Evolutionary conservation across 805 yeast genomes (phyloP).

Genomic region (Wickerhamiella siamensis): DNA sequence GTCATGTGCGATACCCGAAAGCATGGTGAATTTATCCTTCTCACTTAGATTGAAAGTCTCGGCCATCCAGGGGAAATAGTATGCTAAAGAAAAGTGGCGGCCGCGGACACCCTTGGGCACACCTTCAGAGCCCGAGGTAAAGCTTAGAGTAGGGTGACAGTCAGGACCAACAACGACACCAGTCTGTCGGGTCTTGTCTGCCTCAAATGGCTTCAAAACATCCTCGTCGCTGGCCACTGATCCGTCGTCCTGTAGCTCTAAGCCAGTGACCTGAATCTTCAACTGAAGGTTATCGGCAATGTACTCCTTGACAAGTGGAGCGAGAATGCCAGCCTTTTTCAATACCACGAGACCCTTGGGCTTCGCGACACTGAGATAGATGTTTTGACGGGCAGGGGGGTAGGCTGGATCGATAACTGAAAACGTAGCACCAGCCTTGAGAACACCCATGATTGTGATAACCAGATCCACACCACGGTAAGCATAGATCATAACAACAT

Average conservation of each 20-base stretch:
- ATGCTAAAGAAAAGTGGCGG: conserved; percentile 90
- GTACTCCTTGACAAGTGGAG: conserved; percentile 63
- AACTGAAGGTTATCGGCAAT: conserved; percentile 60
- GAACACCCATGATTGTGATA: conserved; percentile 94
- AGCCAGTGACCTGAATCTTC: conserved; percentile 56
- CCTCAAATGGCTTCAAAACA: conserved; percentile 30
- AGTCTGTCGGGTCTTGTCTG: conserved; percentile 41
- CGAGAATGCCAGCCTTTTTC: conserved; percentile 76
- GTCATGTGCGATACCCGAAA: conserved; percentile 97
- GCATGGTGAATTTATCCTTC: conserved; percentile 87
- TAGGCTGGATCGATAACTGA: conserved; percentile 98
- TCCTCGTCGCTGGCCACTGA: conserved; percentile 36
- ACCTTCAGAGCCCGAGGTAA: conserved; percentile 97
- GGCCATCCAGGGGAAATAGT: conserved; percentile 99
- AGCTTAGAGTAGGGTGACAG: conserved; percentile 88
- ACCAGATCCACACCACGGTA: conserved; percentile 94
- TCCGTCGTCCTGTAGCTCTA: conserved; percentile 69
- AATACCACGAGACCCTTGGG: conserved; percentile 85
- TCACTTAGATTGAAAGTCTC: conserved; percentile 61
- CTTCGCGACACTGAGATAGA: conserved; percentile 82
- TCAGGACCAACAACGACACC: conserved; percentile 96
- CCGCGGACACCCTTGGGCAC: conserved; percentile 97
- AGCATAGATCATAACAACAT: conserved; percentile 94
- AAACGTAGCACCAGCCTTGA: conserved; percentile 97
- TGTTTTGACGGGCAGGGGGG: conserved; percentile 95